Percentiles rank a stretch among this genome's conserved stretches.
Evolutionary conservation across 768 basidiomycete genomes (phyloP).

Genomic region (Leccinellum rugosiceps): DNA sequence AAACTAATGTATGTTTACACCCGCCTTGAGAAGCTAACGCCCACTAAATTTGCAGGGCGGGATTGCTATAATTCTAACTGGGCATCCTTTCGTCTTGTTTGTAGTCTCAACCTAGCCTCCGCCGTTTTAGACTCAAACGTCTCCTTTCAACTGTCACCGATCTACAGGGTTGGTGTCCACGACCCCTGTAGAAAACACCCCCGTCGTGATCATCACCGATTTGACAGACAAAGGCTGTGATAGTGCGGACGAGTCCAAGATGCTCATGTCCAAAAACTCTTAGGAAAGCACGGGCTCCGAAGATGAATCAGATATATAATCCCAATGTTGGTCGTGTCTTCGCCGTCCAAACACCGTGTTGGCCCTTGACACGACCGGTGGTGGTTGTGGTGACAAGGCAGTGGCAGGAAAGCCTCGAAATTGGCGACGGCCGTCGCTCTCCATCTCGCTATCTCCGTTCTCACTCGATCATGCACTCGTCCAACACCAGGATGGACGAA

Average conservation of each 20-base stretch:
- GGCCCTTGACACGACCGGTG: slow-evolving; percentile 1
- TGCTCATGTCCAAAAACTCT: slow-evolving; percentile 4
- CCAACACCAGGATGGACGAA: no score
- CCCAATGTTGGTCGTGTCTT: slow-evolving; percentile 15
- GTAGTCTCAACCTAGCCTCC: no score
- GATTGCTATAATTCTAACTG: no score
- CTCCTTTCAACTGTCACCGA: no score
- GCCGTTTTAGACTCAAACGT: slow-evolving; percentile 16
- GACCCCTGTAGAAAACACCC: slow-evolving; percentile 11
- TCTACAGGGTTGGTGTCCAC: no score
- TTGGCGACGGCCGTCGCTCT: slow-evolving; percentile 12
- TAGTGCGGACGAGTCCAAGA: slow-evolving; percentile 3
- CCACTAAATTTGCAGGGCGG: no score
- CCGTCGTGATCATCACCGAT: slow-evolving; percentile 19
- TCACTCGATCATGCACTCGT: slow-evolving; percentile 14
- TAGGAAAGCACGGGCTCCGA: neutral
- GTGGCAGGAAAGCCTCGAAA: neutral
- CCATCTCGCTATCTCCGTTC: no score
- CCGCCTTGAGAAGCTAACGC: neutral
- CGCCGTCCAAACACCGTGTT: slow-evolving; percentile 17
- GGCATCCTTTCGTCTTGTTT: no score
- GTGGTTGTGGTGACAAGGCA: neutral
- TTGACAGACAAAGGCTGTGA: slow-evolving; percentile 1
- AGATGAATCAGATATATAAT: slow-evolving; percentile 1
- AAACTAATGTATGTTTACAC: slow-evolving; percentile 15